Base-by-base conservation (phyloP, 495 filamentous ascomycete species). In the Bacidia rubella region DNA sequence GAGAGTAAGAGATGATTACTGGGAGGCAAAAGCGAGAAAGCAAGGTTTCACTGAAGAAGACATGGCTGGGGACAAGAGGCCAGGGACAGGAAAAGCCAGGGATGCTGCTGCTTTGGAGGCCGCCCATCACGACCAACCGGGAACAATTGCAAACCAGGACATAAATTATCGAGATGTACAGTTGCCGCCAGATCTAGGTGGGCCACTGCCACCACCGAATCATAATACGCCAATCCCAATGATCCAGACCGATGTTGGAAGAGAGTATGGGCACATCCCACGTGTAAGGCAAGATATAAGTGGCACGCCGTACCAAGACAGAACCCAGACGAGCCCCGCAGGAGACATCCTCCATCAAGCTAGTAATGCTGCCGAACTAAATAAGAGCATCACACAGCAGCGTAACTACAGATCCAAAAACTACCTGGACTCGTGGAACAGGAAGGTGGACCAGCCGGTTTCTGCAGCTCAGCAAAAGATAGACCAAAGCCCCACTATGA, bases 41-140 rank as follows among this genome's bases (percentile, higher is more conserved):
- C 92, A 99, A 63, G 92, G 92, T 17, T 99, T 99, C 61, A 99
- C 92, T 0, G 92, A 99, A 63, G 90, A 93, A 41, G 92, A 99
- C 65, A 75, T 89, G 43, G 92, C 92, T 2, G 93, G 92, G 9
- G 92, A 99, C 65, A 99, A 99, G 70, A 78, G 92, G 54, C 92
- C 92, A 9, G 92, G 93, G 19, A 88, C 85, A 39, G 78, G 87
- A 43, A 96, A 92, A 69, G 81, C 82, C 52, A 81, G 90, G 56
- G 90, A 94, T 65, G 84, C 83, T 17, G 83, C 83, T 27, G 81
- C 81, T 24, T 81, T 70, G 21, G 75, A 76, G 51, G 67, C 65
- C 11, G 68, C 60, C 45, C 54, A 56, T 43, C 65, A 70, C 23
- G 61, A 64, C n/a, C 67, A 68, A 44, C 66, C 70, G n/a, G 75